phyloP scores from a whole-genome alignment of 306 rosid genomes.

The Quercus variabilis region DNA sequence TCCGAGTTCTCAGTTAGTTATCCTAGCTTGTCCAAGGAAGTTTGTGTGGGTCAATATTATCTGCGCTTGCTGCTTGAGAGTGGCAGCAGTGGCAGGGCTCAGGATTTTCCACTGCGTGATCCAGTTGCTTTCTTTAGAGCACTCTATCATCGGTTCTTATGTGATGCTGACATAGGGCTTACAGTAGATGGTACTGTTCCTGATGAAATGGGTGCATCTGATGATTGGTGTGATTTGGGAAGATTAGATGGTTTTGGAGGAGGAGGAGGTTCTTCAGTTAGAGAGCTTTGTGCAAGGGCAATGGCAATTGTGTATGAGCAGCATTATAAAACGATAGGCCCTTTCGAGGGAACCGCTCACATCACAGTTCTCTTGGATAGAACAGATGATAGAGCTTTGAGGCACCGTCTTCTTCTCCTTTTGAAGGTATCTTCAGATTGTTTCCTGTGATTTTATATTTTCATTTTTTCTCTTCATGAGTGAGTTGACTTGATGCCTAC shows the following conservation, averaged over 20 bases:
- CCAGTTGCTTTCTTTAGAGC: conserved; percentile 97
- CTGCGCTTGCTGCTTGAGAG: conserved; percentile 94
- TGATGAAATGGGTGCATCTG: conserved; percentile 97
- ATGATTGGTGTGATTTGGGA: conserved; percentile 99
- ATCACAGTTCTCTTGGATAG: conserved; percentile 94
- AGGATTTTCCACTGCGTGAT: conserved; percentile 92
- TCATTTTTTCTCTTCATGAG: background rate
- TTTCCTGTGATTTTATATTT: background rate
- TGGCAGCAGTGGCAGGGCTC: conserved; percentile 91
- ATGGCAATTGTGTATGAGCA: conserved; percentile 98
- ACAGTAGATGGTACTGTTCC: conserved; percentile 98
- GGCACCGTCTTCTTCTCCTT: conserved; percentile 97
- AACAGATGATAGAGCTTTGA: conserved; percentile 96
- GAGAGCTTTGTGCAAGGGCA: conserved; percentile 99
- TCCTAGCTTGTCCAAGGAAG: conserved; percentile 97
- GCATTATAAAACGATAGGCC: conserved; percentile 79
- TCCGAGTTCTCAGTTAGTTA: conserved; percentile 87
- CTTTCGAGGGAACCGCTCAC: conserved; percentile 95
- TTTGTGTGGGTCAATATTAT: conserved; percentile 98
- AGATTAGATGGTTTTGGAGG: conserved; percentile 99
- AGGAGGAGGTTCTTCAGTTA: conserved; percentile 94
- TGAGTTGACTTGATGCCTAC: background rate
- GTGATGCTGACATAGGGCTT: conserved; percentile 97
- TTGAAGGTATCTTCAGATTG: conserved; percentile 58
- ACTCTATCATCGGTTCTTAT: conserved; percentile 88